These are phyloP conservation scores for Lentinus polychrous DNA, from an alignment of 1,284 basidiomycete genomes.

Conservation along the genomic window DNA sequence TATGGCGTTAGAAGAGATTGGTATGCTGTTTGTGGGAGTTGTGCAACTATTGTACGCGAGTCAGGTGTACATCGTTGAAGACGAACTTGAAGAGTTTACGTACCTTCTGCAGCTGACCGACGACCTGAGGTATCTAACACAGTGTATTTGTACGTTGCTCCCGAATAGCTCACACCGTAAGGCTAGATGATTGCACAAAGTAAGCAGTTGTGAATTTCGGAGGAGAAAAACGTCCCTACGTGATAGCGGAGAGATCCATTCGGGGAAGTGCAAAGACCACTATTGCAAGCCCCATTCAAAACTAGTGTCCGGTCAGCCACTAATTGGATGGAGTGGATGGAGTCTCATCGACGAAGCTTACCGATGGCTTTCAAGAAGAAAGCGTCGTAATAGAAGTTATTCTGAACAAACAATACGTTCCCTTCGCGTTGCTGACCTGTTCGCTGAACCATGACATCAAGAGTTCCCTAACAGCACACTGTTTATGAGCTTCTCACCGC, in stretches of 20 bases:
- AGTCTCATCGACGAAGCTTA: slow-evolving; percentile 38
- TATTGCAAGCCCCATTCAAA: slow-evolving; percentile 88
- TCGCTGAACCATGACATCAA: slow-evolving; percentile 89
- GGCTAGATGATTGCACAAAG: slow-evolving; percentile 46
- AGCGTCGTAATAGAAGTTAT: slow-evolving; percentile 98
- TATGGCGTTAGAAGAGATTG: slow-evolving; percentile 88
- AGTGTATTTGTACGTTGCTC: slow-evolving; percentile 96
- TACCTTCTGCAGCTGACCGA: slow-evolving; percentile 86
- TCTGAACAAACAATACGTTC: slow-evolving; percentile 82
- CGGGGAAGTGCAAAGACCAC: slow-evolving; percentile 62
- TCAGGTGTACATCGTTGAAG: slow-evolving; percentile 2
- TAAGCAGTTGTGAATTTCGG: background rate
- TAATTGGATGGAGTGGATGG: too few relatives aligned
- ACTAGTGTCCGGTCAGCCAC: slow-evolving; percentile 43
- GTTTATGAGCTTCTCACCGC: slow-evolving; percentile 10
- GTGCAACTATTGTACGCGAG: slow-evolving; percentile 53
- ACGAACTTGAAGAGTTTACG: slow-evolving; percentile 9
- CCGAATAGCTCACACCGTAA: slow-evolving; percentile 90
- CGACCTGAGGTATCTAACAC: slow-evolving; percentile 90
- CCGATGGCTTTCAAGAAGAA: slow-evolving; percentile 97
- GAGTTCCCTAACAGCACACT: slow-evolving; percentile 59
- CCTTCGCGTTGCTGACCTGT: slow-evolving; percentile 61
- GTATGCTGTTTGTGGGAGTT: slow-evolving; percentile 90
- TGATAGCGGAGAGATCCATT: slow-evolving; percentile 64
- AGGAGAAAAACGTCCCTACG: slow-evolving; percentile 37